phyloP scores from a whole-genome alignment of 768 basidiomycete species.

The Mycena amicta region DNA sequence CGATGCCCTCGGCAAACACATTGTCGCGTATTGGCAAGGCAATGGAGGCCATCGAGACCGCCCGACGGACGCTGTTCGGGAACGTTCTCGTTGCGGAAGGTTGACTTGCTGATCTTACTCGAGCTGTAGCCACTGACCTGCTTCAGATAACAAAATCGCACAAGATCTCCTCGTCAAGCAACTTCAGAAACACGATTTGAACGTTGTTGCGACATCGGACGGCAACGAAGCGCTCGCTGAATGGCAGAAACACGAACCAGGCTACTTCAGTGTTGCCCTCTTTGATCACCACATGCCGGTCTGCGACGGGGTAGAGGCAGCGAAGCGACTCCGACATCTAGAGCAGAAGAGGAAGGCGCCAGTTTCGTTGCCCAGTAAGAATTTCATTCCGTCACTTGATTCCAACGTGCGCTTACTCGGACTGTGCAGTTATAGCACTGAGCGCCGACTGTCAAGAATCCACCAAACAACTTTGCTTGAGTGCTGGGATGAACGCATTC shows the following conservation, averaged over 20 bases:
- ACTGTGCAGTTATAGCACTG: constrained; percentile 60
- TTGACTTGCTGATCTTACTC: constrained; percentile 24
- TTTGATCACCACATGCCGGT: constrained; percentile 85
- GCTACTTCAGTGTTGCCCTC: constrained; percentile 68
- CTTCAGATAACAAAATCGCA: constrained; percentile 68
- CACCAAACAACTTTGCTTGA: constrained; percentile 74
- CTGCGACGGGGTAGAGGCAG: constrained; percentile 76
- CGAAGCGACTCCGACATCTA: constrained; percentile 60
- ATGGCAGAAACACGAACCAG: constrained; percentile 70
- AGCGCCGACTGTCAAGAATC: constrained; percentile 80
- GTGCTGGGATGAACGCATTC: constrained; percentile 78
- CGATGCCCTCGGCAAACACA: constrained; percentile 37
- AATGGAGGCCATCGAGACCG: constrained; percentile 47
- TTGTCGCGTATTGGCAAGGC: constrained; percentile 42
- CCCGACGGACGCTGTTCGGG: constrained; percentile 60
- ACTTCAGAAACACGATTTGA: constrained; percentile 60
- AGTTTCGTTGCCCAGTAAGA: constrained; percentile 57
- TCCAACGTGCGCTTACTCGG: not conserved
- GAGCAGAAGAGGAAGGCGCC: constrained; percentile 59
- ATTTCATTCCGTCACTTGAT: not conserved
- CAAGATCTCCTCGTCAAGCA: constrained; percentile 70
- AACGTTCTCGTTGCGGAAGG: constrained; percentile 77
- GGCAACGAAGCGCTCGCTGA: constrained; percentile 70
- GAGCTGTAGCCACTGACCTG: not conserved
- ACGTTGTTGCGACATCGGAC: constrained; percentile 63